Base-by-base conservation (phyloP, 2,329 filamentous ascomycete species). In the Aspergillus fijiensis region DNA sequence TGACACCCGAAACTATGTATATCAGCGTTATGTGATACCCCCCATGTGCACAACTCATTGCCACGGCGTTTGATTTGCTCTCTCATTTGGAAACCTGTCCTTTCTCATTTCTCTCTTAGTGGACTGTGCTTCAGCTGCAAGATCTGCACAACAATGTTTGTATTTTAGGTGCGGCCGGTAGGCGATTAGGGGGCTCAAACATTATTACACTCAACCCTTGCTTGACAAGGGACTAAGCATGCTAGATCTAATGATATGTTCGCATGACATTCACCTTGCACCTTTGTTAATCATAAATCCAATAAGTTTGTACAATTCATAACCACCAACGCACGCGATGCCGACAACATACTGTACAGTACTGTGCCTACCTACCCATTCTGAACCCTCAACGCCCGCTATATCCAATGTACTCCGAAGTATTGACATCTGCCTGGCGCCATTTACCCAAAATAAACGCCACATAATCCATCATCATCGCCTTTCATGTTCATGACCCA, bases 11-110 rank as follows among this genome's bases (percentile, higher is more conserved):
- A 42, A 58, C 56, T 39, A 27, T 62, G 62, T 63, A 59, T 57
- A 60, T 55, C 53, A 59, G 29, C 29, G 51, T 51, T 60, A 19
- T 59, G 63, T 67, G 66, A 66, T 66, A 65, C 66, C 65, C 64
- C 51, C 49, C 58, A 35, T 35, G 33, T 42, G 55, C 49, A 21
- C 51, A 49, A 39, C 57, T 35, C 60, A 59, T 64, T 59, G n/a
- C 5, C 12, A 61, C 52, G 61, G 60, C 61, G 63, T 61, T 63
- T 48, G 25, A 14, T 33, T 16, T 48, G 31, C 25, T 25, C 11
- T 35, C 11, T 3, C 25, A 5, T 14, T 35, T 35, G 33, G 11
- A 35, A 14, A 35, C 4, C 9, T 35, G 9, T 35, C 33, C 14
- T 35, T 14, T 35, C 4, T 7, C 50, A 6, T 16, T 21, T 27